These are phyloP conservation scores for Trypanosoma congolense DNA, from an alignment of 208 protist species.

Conservation along the genomic window DNA sequence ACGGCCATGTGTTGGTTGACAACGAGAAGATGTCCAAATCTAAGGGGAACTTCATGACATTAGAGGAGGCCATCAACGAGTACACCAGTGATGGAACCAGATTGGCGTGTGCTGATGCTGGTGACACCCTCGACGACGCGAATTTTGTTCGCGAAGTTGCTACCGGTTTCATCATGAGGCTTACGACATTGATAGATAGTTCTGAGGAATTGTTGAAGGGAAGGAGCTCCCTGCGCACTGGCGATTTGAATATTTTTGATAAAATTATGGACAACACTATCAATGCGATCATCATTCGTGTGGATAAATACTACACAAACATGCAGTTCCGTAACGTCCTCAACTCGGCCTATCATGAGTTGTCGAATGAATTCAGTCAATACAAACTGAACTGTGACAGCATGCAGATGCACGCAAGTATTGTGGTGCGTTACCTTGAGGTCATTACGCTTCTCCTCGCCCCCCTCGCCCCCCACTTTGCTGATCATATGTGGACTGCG, in stretches of 20 bases:
- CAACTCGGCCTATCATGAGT: slow-evolving; percentile 93
- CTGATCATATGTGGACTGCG: slow-evolving; percentile 94
- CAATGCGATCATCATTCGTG: slow-evolving; percentile 81
- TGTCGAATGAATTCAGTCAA: slow-evolving; percentile 88
- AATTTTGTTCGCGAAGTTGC: slow-evolving; percentile 97
- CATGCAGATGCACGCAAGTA: slow-evolving; percentile 49
- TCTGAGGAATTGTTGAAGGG: slow-evolving; percentile 65
- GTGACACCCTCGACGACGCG: slow-evolving; percentile 98
- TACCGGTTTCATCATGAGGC: slow-evolving; percentile 93
- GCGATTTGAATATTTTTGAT: slow-evolving; percentile 83
- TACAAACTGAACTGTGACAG: slow-evolving; percentile 90
- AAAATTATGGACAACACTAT: slow-evolving; percentile 93
- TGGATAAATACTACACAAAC: slow-evolving; percentile 82
- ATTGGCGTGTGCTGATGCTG: slow-evolving; percentile 97
- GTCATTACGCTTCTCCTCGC: slow-evolving; percentile 90
- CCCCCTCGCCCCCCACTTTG: slow-evolving; percentile 96
- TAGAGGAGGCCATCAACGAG: slow-evolving; percentile 77
- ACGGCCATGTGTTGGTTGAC: slow-evolving; percentile 99
- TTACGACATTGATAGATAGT: slow-evolving; percentile 95
- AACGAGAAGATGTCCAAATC: slow-evolving; percentile 99
- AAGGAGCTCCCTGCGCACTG: slow-evolving; percentile 40
- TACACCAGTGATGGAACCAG: slow-evolving; percentile 93
- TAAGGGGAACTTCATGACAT: slow-evolving; percentile 99
- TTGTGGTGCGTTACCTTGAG: slow-evolving; percentile 91
- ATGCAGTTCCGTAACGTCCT: slow-evolving; percentile 97